A percentile compares a stretch with the other conserved stretches of the same genome.
Conservation (phyloP, 2,329 filamentous ascomycete species). For the Aspergillus jensenii region DNA sequence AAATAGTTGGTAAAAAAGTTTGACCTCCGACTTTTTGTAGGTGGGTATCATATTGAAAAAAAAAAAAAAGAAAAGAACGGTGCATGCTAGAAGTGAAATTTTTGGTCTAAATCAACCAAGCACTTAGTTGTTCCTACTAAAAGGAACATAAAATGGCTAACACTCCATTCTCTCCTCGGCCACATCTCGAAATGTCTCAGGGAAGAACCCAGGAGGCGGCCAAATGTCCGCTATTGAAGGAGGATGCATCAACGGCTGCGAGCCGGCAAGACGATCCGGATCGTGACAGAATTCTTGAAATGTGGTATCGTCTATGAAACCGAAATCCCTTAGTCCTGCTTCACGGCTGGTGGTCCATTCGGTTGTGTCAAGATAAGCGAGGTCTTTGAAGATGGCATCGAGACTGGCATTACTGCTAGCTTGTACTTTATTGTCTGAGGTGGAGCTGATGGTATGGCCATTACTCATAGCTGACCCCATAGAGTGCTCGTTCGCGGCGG, state of each 20-base stretch:
- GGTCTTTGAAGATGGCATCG: constrained; percentile 47
- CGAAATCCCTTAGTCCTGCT: constrained; percentile 44
- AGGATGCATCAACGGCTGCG: constrained; percentile 37
- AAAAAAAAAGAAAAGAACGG: not conserved
- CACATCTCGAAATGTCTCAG: constrained; percentile 38
- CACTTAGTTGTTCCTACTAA: too few relatives aligned
- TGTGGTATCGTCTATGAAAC: constrained; percentile 44
- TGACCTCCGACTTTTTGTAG: not conserved
- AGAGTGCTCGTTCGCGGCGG: constrained; percentile 17
- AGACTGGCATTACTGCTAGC: constrained; percentile 28
- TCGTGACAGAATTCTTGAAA: constrained; percentile 48
- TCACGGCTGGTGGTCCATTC: constrained; percentile 45
- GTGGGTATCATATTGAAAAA: constrained; percentile 7
- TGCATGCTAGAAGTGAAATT: not conserved
- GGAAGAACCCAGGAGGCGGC: constrained; percentile 44
- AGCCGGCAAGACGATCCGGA: constrained; percentile 40
- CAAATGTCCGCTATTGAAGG: constrained; percentile 44
- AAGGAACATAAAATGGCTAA: not conserved
- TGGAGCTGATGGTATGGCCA: not conserved
- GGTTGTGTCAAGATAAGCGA: constrained; percentile 47
- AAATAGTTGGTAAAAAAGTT: not conserved
- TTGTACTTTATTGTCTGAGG: constrained; percentile 1
- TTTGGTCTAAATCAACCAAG: not conserved
- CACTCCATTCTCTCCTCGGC: constrained; percentile 21
- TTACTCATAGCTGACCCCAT: constrained; percentile 9